Percentiles rank a stretch among this genome's conserved stretches.
These are phyloP conservation scores for Sporothrix pseudoabietina DNA, from an alignment of 2,329 filamentous ascomycete genomes.

Conservation along the genomic window DNA sequence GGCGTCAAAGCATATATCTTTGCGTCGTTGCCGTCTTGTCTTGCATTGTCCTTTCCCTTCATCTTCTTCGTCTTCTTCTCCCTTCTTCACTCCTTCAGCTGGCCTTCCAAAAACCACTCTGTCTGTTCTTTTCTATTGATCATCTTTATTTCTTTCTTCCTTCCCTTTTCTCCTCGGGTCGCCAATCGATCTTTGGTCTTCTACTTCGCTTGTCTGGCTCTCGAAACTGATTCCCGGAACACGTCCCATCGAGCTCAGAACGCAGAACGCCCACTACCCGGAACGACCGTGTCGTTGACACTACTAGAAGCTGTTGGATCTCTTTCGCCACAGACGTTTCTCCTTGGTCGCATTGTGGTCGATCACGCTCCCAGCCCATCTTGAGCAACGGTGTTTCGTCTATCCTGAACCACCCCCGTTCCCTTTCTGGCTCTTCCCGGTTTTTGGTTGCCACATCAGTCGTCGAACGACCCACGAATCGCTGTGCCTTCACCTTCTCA, in stretches of 20 bases:
- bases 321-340: conserved; percentile 25
- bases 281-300: conserved; percentile 1
- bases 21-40: not conserved
- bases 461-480: conserved; percentile 24
- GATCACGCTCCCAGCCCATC: conserved; percentile 33
- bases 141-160: not conserved
- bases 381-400: conserved; percentile 31
- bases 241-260: conserved; percentile 18
- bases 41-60: not conserved
- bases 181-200: conserved; percentile 2
- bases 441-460: conserved; percentile 24
- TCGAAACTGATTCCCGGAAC: conserved; percentile 30
- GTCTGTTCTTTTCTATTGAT: conserved; percentile 13
- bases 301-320: not conserved
- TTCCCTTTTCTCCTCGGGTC: not conserved
- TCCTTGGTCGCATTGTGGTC: conserved; percentile 36
- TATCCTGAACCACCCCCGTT: conserved; percentile 23
- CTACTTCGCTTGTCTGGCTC: conserved; percentile 11
- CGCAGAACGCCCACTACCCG: conserved; percentile 15
- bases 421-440: not conserved
- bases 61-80: not conserved
- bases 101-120: conserved; percentile 19
- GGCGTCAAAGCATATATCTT: not conserved
- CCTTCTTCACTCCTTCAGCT: conserved; percentile 1
- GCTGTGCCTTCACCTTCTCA: not conserved